Base-by-base conservation (phyloP, 768 basidiomycete species). In the Kwoniella bestiolae region DNA sequence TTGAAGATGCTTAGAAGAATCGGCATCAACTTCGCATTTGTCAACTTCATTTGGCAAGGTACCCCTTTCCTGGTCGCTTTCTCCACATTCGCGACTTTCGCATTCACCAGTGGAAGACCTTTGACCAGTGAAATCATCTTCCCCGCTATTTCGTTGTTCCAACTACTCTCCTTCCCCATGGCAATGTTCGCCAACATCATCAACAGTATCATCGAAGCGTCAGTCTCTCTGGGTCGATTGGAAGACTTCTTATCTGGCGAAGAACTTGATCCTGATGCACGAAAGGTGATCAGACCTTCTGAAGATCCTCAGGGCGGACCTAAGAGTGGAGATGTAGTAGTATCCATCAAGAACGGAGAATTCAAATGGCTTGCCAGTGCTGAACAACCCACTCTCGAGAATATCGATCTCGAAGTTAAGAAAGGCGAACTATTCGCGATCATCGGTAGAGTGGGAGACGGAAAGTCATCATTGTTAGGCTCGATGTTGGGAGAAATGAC, bases 51-150 rank as follows among this genome's bases (percentile, higher is more conserved):
- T 70, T 75, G 73, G 78, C 69, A 72, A 12, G 66, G 78, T 23
- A 80, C 81, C 0, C 82, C 79, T 3, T 78, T 78, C 69, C 57
- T 81, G 41, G 79, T 80, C 31, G 78, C 80, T 12, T 79, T 80
- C 55, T 76, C 74, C 0, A 73, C 83, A 0, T 84, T 83, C 68
- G 74, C 82, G 8, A 69, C 82, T 5, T 83, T 82, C 67, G 81
- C 81, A 4, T 58, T 67, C 28, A 79, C 82, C 25, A 76, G 79
- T 8, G 68, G 78, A 0, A 84, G 78, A 29, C 91, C 93, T 3
- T 81, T 98, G 1, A 97, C 95, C 0, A 87, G 90, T 0, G 94
- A 96, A 67, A 83, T 92, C 56, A 94, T 97, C 68, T 98, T 98
- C 85, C 95, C 95, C n/a, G 88, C 91, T 0, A 93, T 98, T 67